Evolutionary conservation across 805 yeast genomes (phyloP).

Genomic region (Sugiyamaella valdiviana): DNA sequence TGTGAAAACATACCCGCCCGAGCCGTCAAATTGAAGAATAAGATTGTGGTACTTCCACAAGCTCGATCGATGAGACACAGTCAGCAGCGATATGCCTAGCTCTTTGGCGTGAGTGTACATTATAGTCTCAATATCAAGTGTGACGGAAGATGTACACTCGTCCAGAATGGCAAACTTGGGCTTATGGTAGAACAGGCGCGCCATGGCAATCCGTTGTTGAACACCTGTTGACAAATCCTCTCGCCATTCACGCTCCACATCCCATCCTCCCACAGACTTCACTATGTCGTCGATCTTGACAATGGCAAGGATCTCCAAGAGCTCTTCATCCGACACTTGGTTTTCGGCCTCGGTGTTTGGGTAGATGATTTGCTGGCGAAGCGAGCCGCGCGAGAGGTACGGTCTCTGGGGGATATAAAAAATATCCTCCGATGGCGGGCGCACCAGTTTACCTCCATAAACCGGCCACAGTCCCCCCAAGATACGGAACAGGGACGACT

Average conservation of each 20-base stretch:
- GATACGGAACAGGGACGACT: conserved; percentile 83
- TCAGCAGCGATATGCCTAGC: conserved; percentile 71
- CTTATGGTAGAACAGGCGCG: conserved; percentile 80
- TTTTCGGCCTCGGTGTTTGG: conserved; percentile 63
- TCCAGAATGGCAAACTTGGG: conserved; percentile 93
- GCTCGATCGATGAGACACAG: conserved; percentile 89
- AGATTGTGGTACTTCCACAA: conserved; percentile 87
- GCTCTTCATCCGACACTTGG: conserved; percentile 30
- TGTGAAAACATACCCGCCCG: conserved; percentile 58
- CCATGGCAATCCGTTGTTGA: conserved; percentile 90
- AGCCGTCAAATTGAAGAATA: conserved; percentile 80
- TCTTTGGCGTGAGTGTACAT: conserved; percentile 80
- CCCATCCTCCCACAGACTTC: conserved; percentile 49
- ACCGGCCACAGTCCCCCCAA: conserved; percentile 94
- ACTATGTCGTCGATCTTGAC: conserved; percentile 32
- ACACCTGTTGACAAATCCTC: conserved; percentile 87
- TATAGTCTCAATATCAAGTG: conserved; percentile 82
- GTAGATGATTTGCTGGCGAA: conserved; percentile 83
- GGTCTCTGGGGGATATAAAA: conserved; percentile 93
- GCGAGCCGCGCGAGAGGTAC: conserved; percentile 70
- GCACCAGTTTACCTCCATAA: conserved; percentile 45
- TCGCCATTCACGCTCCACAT: conserved; percentile 71
- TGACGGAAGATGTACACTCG: conserved; percentile 92
- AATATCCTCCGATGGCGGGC: conserved; percentile 61
- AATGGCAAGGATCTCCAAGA: conserved; percentile 31